Percentiles rank a stretch among this genome's conserved stretches.
Conservation (phyloP, 768 basidiomycete genomes). For the Suillus clintonianus region DNA sequence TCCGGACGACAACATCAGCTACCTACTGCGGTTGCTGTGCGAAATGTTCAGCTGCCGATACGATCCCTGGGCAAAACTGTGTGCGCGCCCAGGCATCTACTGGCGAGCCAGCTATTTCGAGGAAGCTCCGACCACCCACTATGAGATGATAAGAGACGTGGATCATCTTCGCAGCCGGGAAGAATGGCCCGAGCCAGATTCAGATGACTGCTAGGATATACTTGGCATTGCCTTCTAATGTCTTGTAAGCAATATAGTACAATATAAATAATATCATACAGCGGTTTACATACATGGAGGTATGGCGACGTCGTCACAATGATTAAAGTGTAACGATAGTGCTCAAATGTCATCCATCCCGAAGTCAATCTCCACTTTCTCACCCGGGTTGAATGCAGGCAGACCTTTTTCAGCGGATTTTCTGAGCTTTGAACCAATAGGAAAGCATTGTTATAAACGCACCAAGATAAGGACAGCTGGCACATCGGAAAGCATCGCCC, state of each 20-base stretch:
- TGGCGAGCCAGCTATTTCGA: no score
- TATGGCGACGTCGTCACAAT: background rate
- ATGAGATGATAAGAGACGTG: background rate
- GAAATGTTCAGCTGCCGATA: background rate
- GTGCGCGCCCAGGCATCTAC: no score
- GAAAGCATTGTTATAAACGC: slow-evolving; percentile 32
- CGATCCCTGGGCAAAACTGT: no score
- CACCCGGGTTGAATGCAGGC: slow-evolving; percentile 97
- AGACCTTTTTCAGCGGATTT: slow-evolving; percentile 60
- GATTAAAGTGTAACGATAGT: background rate
- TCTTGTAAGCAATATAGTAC: background rate
- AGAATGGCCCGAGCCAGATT: no score
- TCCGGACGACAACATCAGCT: background rate
- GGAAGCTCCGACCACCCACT: background rate
- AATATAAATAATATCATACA: background rate
- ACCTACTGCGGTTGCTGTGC: background rate
- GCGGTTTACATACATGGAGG: background rate
- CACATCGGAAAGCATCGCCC: slow-evolving; percentile 97
- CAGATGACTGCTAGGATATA: no score
- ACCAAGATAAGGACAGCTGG: slow-evolving; percentile 96
- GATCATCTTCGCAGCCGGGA: no score
- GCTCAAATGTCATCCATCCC: slow-evolving; percentile 84
- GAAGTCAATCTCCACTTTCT: slow-evolving; percentile 92
- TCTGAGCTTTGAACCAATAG: slow-evolving; percentile 13
- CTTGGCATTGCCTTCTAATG: background rate